Conservation (phyloP, 1,139 yeast genomes). For the Blastobotrys elegans region DNA sequence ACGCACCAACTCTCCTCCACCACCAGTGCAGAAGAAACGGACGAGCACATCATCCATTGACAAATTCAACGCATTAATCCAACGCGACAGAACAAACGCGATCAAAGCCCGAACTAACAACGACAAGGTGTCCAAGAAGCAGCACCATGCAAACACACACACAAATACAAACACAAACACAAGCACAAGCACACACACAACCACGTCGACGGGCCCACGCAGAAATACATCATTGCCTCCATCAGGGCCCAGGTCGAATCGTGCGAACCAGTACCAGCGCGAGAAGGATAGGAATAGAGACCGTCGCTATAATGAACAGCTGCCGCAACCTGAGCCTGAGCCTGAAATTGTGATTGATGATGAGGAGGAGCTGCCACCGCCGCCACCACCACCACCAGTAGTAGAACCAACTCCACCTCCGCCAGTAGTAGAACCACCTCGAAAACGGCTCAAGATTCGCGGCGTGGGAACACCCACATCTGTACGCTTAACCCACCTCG, state of each 20-base stretch:
- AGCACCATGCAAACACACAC: neutral
- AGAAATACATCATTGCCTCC: too few species aligned
- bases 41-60: conserved; percentile 2
- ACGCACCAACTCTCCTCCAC: too few species aligned
- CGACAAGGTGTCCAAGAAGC: neutral
- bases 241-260: too few species aligned
- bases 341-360: too few species aligned
- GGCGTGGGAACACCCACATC: conserved; percentile 18
- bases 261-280: too few species aligned
- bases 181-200: neutral
- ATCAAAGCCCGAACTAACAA: neutral
- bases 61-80: conserved; percentile 5
- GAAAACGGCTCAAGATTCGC: conserved; percentile 14
- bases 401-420: neutral
- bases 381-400: neutral
- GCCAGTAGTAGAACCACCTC: conserved; percentile 7
- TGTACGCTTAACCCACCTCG: conserved; percentile 16
- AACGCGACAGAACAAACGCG: conserved; percentile 3
- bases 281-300: too few species aligned
- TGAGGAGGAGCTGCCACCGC: too few species aligned
- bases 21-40: too few species aligned
- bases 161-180: neutral
- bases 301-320: too few species aligned
- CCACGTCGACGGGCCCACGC: too few species aligned
- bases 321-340: too few species aligned